These are phyloP conservation scores for Aspergillus texensis DNA, from an alignment of 2,329 filamentous ascomycete species.

Conservation along the genomic window DNA sequence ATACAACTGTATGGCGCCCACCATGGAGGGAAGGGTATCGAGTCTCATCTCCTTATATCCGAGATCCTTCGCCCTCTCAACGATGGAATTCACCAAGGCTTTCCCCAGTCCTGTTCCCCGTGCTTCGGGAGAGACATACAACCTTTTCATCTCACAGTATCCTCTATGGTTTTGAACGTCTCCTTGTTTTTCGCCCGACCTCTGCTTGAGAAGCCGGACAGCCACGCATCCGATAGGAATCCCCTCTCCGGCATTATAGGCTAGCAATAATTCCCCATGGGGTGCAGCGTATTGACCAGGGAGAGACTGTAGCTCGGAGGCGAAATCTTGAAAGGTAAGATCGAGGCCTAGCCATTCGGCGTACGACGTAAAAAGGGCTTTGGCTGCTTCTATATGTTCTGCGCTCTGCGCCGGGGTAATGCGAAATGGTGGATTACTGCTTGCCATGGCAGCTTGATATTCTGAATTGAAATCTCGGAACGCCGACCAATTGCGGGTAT, in stretches of 20 bases:
- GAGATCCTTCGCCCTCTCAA: constrained; percentile 49
- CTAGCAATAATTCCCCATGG: constrained; percentile 51
- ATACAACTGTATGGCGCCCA: constrained; percentile 54
- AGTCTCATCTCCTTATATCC: constrained; percentile 58
- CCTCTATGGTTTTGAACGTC: constrained; percentile 21
- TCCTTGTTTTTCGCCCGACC: not conserved
- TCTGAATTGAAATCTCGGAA: not conserved
- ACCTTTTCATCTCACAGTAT: constrained; percentile 60
- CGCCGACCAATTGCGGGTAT: not conserved
- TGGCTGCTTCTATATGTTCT: constrained; percentile 46
- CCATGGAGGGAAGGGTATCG: constrained; percentile 60
- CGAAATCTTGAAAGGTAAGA: constrained; percentile 60
- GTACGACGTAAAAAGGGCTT: constrained; percentile 48
- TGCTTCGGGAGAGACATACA: constrained; percentile 54
- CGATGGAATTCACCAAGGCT: constrained; percentile 48
- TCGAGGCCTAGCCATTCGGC: constrained; percentile 53
- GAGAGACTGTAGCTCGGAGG: constrained; percentile 53
- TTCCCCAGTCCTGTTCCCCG: constrained; percentile 55
- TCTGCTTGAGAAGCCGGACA: constrained; percentile 37
- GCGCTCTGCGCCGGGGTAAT: constrained; percentile 45
- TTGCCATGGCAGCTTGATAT: not conserved
- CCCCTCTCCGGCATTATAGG: constrained; percentile 33
- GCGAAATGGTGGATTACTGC: constrained; percentile 14
- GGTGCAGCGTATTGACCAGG: constrained; percentile 57
- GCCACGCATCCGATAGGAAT: constrained; percentile 53